Conservation (phyloP, 1,139 yeast species). For the Hanseniaspora sp. region DNA sequence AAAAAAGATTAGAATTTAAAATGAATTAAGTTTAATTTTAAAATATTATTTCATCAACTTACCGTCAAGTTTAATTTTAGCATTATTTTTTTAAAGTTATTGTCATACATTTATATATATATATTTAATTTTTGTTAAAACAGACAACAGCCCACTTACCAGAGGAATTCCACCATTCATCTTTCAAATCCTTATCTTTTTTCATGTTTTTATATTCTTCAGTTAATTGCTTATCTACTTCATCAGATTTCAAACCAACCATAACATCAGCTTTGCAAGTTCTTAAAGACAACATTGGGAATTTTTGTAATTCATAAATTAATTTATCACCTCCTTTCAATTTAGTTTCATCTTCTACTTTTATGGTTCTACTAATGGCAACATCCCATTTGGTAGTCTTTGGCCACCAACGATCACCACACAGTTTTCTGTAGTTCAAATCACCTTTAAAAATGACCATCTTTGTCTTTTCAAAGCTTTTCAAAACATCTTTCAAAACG, state of each 20-base stretch:
- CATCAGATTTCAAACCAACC: slow-evolving; percentile 67
- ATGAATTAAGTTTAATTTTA: no score
- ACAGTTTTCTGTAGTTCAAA: slow-evolving; percentile 82
- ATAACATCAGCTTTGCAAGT: slow-evolving; percentile 97
- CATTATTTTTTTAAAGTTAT: not conserved
- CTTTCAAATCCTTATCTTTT: slow-evolving; percentile 46
- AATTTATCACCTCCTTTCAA: not conserved
- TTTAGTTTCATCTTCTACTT: slow-evolving; percentile 36
- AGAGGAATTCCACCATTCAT: slow-evolving; percentile 71
- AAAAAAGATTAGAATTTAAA: no score
- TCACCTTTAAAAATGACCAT: slow-evolving; percentile 89
- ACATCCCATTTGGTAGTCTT: slow-evolving; percentile 59
- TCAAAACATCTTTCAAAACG: slow-evolving; percentile 34
- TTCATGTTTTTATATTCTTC: slow-evolving; percentile 47
- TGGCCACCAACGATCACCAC: slow-evolving; percentile 85
- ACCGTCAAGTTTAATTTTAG: no score
- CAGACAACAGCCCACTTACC: slow-evolving; percentile 92
- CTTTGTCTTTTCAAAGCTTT: slow-evolving; percentile 35
- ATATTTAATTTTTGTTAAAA: slow-evolving; percentile 13
- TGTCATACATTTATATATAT: not conserved
- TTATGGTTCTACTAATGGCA: slow-evolving; percentile 62
- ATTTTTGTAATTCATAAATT: slow-evolving; percentile 11
- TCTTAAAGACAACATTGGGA: slow-evolving; percentile 49
- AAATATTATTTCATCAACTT: no score
- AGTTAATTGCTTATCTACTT: slow-evolving; percentile 41